Conservation (phyloP, 1,139 yeast species). For the Pichia sp. region DNA sequence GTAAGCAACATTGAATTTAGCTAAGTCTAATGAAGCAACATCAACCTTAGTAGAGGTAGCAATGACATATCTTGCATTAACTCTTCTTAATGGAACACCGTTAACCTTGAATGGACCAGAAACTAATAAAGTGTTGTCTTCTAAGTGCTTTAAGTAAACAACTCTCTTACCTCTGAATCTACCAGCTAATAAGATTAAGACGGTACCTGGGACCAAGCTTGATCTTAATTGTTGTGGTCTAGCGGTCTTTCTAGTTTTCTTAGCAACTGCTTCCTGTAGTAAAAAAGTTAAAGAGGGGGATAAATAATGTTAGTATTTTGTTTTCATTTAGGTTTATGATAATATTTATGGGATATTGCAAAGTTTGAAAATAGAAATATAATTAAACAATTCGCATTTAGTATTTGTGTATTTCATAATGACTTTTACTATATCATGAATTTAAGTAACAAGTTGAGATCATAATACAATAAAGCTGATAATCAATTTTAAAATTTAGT, state of each 20-base stretch:
- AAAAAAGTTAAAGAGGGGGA: background rate
- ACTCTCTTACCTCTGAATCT: conserved; percentile 99
- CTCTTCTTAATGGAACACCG: conserved; percentile 99
- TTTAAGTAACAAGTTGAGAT: no score
- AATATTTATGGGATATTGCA: background rate
- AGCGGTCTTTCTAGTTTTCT: conserved; percentile 83
- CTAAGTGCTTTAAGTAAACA: conserved; percentile 94
- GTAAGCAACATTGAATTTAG: conserved; percentile 93
- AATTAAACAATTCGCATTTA: background rate
- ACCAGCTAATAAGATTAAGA: conserved; percentile 96
- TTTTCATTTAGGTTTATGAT: background rate
- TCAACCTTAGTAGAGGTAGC: conserved; percentile 94
- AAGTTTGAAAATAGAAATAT: background rate
- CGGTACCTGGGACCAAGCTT: conserved; percentile 97
- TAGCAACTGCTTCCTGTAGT: conserved; percentile 45
- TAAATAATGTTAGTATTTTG: conserved; percentile 9
- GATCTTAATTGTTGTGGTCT: conserved; percentile 97
- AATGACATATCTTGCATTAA: conserved; percentile 96
- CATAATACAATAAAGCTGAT: no score
- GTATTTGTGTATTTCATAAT: no score
- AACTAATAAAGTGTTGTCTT: conserved; percentile 97
- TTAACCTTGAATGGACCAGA: conserved; percentile 99
- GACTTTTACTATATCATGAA: no score
- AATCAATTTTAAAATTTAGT: no score
- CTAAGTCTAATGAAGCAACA: conserved; percentile 74